Conservation (phyloP, 495 filamentous ascomycete genomes). For the Neurospora sp. region DNA sequence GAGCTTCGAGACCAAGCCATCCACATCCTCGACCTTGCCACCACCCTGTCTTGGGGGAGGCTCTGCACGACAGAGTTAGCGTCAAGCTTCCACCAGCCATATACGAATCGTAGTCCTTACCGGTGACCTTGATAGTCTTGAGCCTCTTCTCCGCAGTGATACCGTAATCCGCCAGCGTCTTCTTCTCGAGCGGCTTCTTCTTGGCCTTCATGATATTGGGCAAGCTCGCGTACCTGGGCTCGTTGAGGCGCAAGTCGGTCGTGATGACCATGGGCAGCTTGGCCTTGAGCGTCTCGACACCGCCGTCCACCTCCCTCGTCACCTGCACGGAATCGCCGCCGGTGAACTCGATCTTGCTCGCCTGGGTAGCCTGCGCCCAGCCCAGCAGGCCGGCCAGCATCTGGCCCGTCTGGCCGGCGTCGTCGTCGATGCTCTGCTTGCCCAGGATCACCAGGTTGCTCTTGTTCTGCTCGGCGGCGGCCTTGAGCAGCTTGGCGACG, state of each 20-base stretch:
- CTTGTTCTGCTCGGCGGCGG: slow-evolving; percentile 68
- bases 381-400: slow-evolving; percentile 90
- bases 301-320: slow-evolving; percentile 87
- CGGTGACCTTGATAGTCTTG: slow-evolving; percentile 78
- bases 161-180: slow-evolving; percentile 70
- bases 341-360: slow-evolving; percentile 66
- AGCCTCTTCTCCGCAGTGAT: slow-evolving; percentile 63
- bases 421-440: slow-evolving; percentile 97
- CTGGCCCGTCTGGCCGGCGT: slow-evolving; percentile 91
- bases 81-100: neutral
- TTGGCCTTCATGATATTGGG: slow-evolving; percentile 99
- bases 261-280: slow-evolving; percentile 87
- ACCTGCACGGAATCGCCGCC: slow-evolving; percentile 54
- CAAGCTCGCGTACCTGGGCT: slow-evolving; percentile 88
- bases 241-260: slow-evolving; percentile 88
- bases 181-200: slow-evolving; percentile 97
- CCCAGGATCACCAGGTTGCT: slow-evolving; percentile 87
- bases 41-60: slow-evolving; percentile 83
- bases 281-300: slow-evolving; percentile 76
- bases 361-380: slow-evolving; percentile 93
- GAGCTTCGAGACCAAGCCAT: slow-evolving; percentile 80
- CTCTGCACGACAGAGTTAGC: slow-evolving; percentile 39
- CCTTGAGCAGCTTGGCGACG: slow-evolving; percentile 78
- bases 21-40: slow-evolving; percentile 93
- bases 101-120: slow-evolving; percentile 38